Evolutionary conservation across 257 asterid species (phyloP).

Genomic region (Gentiana macrophylla): DNA sequence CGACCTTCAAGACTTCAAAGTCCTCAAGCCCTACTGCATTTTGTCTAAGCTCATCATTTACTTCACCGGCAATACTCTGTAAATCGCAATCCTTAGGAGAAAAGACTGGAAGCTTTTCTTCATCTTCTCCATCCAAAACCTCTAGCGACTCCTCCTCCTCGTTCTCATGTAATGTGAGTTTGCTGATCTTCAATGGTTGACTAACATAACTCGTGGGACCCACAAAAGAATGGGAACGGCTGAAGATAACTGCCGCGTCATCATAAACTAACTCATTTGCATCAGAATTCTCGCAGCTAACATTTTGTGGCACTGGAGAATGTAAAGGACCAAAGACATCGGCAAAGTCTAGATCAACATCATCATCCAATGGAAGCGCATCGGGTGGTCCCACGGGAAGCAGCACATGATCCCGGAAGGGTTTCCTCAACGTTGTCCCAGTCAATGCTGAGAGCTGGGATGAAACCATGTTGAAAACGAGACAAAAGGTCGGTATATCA

Average conservation of each 20-base stretch:
- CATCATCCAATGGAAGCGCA: constrained; percentile 20
- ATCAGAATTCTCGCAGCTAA: constrained; percentile 26
- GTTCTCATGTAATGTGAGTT: constrained; percentile 27
- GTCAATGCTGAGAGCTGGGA: constrained; percentile 25
- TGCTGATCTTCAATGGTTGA: constrained; percentile 29
- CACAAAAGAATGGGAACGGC: constrained; percentile 55
- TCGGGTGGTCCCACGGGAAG: constrained; percentile 30
- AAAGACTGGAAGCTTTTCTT: constrained; percentile 16
- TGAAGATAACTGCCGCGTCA: constrained; percentile 41
- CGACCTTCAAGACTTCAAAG: constrained; percentile 62
- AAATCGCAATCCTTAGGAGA: constrained; percentile 10
- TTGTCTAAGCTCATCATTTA: constrained; percentile 11
- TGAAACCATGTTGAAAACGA: constrained; percentile 42
- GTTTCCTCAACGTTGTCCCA: constrained; percentile 23
- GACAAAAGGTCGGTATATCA: constrained; percentile 6
- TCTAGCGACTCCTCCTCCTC: constrained; percentile 31
- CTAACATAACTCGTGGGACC: constrained; percentile 45
- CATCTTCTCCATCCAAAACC: constrained; percentile 19
- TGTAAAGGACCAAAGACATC: constrained; percentile 63
- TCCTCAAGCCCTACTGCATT: constrained; percentile 53
- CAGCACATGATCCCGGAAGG: constrained; percentile 20
- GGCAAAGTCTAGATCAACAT: constrained; percentile 49
- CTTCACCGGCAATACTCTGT: constrained; percentile 8
- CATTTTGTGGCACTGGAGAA: constrained; percentile 17
- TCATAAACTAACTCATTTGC: constrained; percentile 28